phyloP scores from a whole-genome alignment of 805 yeast species.

The Tetrapisispora phaffii region DNA sequence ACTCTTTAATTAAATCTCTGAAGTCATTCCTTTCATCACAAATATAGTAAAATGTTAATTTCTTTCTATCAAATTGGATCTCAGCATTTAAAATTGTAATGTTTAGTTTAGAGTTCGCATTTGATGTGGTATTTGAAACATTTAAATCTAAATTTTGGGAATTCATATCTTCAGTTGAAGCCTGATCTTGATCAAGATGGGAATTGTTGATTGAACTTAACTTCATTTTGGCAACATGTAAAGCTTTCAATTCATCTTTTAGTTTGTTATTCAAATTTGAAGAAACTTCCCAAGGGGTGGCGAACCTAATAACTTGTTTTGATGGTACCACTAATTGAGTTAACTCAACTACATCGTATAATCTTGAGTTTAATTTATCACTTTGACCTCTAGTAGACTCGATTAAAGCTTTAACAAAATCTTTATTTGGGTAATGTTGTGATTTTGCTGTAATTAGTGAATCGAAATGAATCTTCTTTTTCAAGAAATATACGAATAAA shows the following conservation, averaged over 20 bases:
- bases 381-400: constrained; percentile 17
- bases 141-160: background rate
- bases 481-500: constrained; percentile 59
- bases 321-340: constrained; percentile 58
- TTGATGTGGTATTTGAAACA: background rate
- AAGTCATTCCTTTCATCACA: constrained; percentile 62
- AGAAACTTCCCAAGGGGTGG: constrained; percentile 56
- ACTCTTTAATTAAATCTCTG: constrained; percentile 59
- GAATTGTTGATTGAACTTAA: constrained; percentile 30
- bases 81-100: constrained; percentile 65
- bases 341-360: constrained; percentile 35
- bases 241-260: constrained; percentile 63
- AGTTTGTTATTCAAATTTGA: constrained; percentile 52
- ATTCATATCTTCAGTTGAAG: constrained; percentile 4
- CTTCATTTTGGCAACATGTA: constrained; percentile 51
- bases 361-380: constrained; percentile 21
- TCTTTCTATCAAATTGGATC: constrained; percentile 73
- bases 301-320: constrained; percentile 67
- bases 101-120: constrained; percentile 28
- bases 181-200: constrained; percentile 5
- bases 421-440: constrained; percentile 23
- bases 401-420: constrained; percentile 23
- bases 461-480: constrained; percentile 54
- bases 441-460: constrained; percentile 26
- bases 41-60: constrained; percentile 60